A percentile compares a stretch with the other conserved stretches of the same genome.
These are phyloP conservation scores for Aegilops sharonensis DNA, from an alignment of 176 grass and related monocot genomes.

Conservation along the genomic window DNA sequence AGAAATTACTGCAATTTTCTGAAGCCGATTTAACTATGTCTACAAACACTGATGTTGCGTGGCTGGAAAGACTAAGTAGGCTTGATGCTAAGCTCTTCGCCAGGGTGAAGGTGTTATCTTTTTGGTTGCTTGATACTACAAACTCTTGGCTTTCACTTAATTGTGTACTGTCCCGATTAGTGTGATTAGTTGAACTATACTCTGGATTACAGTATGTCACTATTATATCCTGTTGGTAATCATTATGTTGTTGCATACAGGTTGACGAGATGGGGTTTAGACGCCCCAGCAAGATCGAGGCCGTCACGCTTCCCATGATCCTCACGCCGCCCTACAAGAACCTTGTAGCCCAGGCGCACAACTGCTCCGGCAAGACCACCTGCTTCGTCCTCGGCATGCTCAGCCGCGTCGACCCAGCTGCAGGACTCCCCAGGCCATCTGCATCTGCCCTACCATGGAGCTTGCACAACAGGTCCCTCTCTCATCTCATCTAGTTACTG, in stretches of 20 bases:
- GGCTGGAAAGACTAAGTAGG: not conserved
- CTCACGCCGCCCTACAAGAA: slow-evolving; percentile 76
- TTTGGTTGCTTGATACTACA: not conserved
- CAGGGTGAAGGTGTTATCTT: not conserved
- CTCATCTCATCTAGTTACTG: no score
- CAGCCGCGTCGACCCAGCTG: slow-evolving; percentile 62
- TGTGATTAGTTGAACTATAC: not conserved
- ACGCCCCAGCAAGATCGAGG: slow-evolving; percentile 81
- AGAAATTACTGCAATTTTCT: not conserved
- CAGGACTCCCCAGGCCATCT: slow-evolving; percentile 73
- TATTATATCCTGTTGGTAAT: not conserved
- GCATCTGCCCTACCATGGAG: slow-evolving; percentile 93
- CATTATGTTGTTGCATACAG: slow-evolving; percentile 16
- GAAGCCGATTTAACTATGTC: no score
- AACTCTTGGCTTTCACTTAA: not conserved
- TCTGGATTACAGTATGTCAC: not conserved
- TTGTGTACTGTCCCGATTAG: not conserved
- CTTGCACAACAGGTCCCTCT: slow-evolving; percentile 59
- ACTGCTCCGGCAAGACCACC: slow-evolving; percentile 86
- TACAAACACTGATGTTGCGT: not conserved
- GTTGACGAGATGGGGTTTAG: slow-evolving; percentile 90
- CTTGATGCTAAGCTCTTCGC: not conserved
- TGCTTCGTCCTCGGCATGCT: slow-evolving; percentile 98
- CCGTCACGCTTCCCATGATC: slow-evolving; percentile 86
- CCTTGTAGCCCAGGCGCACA: slow-evolving; percentile 91